Evolutionary conservation across 352 stramenopile species (phyloP), one percentile per base, ranked within the genome.

Genomic region (Halophytophthora polymorphica): DNA sequence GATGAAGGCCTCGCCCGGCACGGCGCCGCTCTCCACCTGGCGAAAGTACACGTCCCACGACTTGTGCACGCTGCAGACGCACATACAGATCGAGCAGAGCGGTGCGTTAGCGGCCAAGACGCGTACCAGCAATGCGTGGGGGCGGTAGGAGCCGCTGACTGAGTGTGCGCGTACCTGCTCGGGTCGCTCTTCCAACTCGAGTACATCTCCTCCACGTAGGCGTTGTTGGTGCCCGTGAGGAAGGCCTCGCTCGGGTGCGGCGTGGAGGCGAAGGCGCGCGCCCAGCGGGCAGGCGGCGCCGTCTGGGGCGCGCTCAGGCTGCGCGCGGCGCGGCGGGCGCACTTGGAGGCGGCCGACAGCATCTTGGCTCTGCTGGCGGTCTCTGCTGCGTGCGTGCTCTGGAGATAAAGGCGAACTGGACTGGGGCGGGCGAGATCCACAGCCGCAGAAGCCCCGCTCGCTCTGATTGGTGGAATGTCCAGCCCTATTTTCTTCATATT

Each of bases 121-220:
- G 23, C 29, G 46, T 48, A 41, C 3, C 23, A 33, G 44, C 29
- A 33, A 61, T 14, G n/a, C n/a, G n/a, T n/a, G n/a, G n/a, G n/a
- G n/a, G n/a, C n/a, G n/a, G n/a, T 34, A 6, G 6, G 12, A 6
- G 29, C 29, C 6, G 29, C 29, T 34, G n/a, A 47, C 21, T 13
- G 22, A 22, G 14, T 21, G 25, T 15, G 17, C 19, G 47, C 48
- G 19, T 53, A 86, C 60, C 75, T 96, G 8, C 73, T 67, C 0
- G 94, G 94, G 74, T 99, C 83, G 36, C 63, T 56, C 54, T 91
- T 85, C 83, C 96, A 99, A 48, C 71, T 77, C 42, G 94, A 78
- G 64, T 98, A 98, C 97, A 99, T 99, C 56, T 97, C 81, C 70
- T 99, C 97, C 19, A 98, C 88, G 73, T 99, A 99, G 25, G 98